Evolutionary conservation across 305 asterid species (phyloP), one percentile per base, ranked within the genome.

Genomic region (Plantago rigida): DNA sequence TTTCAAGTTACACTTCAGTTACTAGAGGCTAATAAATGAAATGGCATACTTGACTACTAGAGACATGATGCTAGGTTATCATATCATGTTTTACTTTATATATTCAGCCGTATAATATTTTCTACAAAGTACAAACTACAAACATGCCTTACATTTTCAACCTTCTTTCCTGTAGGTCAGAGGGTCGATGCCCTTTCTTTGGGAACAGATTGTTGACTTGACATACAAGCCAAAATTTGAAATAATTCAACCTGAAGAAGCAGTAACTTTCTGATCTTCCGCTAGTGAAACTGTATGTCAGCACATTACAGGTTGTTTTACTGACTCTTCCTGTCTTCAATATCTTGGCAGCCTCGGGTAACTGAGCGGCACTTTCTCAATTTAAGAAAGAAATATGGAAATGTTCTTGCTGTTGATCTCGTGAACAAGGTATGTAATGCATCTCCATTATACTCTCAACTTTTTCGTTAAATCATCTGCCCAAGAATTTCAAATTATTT

Each of bases 191-290:
- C 99, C 99, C 5, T 73, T 93, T 66, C 92, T 89, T 19, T 89
- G 97, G 99, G 95, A 93, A 72, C 99, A 93, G 72, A 84, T 89
- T 79, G 99, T 93, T 80, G 99, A 93, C 82, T 85, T 93, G 87
- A 93, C 92, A 69, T 93, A 89, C 77, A 93, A 93, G 81, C 99
- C 99, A 29, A 85, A 84, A 79, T 93, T 82, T 64, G 99, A 87
- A 76, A 78, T 93, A 17, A 87, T 93, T 79, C 84, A 65, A 64
- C 83, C 73, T 10, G 91, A 84, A 70, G 99, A 93, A 82, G 93
- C 96, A 70, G 99, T 93, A 73, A 81, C 67, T 60, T 42, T 72
- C 53, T 71, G 46, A 45, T 63, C 72, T 71, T 70, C 69, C 57
- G 65, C 57, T 60, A 64, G 62, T 39, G 61, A 42, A 68, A 13